These are phyloP conservation scores for Eimeria necatrix DNA, from an alignment of 169 alveolate species.

Conservation along the genomic window DNA sequence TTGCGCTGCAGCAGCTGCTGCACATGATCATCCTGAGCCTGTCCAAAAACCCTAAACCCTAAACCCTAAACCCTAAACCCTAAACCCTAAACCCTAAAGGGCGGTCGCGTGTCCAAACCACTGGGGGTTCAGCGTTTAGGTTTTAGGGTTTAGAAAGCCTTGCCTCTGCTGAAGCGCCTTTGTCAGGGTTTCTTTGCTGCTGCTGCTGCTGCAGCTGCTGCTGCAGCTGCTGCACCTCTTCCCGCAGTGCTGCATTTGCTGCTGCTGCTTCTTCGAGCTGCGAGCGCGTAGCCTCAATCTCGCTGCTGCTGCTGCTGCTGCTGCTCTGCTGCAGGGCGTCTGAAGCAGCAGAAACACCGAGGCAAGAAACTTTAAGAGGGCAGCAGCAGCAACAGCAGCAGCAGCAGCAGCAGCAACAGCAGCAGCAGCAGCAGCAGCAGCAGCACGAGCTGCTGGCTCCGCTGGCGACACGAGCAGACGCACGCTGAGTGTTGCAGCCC, in stretches of 20 bases:
- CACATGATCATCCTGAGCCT: not conserved
- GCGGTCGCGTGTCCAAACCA: not conserved
- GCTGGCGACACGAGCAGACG: not conserved
- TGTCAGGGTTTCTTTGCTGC: not conserved
- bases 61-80: slow-evolving; percentile 25
- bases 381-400: not conserved
- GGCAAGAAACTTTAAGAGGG: not conserved
- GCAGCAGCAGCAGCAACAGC: not conserved
- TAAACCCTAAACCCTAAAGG: not conserved
- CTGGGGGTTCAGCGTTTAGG: not conserved
- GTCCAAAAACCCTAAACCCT: not conserved
- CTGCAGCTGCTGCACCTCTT: not conserved
- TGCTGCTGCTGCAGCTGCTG: not conserved
- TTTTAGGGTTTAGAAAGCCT: not conserved
- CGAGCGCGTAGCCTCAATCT: not conserved
- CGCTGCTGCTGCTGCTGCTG: not conserved
- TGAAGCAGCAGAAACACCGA: not conserved
- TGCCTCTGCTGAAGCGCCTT: not conserved
- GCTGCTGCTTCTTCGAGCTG: not conserved
- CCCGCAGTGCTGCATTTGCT: not conserved
- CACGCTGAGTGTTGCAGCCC: not conserved
- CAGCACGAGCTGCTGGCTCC: not conserved
- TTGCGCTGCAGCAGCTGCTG: slow-evolving; percentile 54
- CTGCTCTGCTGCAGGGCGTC: slow-evolving; percentile 4
- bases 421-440: not conserved